These are phyloP conservation scores for Conticribra guillardii DNA, from an alignment of 108 stramenopile species.

Conservation along the genomic window DNA sequence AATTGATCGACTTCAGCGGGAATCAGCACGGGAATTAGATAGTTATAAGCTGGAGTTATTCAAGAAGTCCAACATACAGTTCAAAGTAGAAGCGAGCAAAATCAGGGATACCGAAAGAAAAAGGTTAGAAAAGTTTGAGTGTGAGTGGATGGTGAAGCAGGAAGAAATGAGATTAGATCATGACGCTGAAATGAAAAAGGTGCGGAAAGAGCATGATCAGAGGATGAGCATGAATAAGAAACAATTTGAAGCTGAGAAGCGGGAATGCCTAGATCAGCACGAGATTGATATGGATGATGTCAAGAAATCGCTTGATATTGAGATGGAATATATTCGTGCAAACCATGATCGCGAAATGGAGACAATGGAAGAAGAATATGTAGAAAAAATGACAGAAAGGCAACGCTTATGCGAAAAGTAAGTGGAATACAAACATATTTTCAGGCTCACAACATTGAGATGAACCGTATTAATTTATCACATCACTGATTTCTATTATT, in stretches of 20 bases:
- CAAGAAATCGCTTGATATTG: not conserved
- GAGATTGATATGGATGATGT: constrained; percentile 10
- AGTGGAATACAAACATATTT: constrained; percentile 9
- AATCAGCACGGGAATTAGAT: constrained; percentile 26
- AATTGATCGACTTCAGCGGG: constrained; percentile 21
- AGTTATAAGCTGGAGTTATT: constrained; percentile 40
- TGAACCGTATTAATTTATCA: not conserved
- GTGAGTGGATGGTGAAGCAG: constrained; percentile 31
- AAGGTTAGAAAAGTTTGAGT: constrained; percentile 24
- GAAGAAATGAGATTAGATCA: constrained; percentile 16
- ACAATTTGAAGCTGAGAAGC: constrained; percentile 16
- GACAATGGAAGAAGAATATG: constrained; percentile 23
- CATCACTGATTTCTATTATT: not conserved
- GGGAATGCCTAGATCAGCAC: constrained; percentile 16
- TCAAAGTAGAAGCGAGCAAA: constrained; percentile 18
- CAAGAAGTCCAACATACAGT: constrained; percentile 15
- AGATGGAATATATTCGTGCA: constrained; percentile 10
- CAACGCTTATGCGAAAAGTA: constrained; percentile 5
- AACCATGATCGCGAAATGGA: constrained; percentile 17
- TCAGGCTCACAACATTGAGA: not conserved
- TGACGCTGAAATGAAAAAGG: constrained; percentile 19
- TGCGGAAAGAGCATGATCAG: constrained; percentile 20
- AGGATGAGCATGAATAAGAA: constrained; percentile 16
- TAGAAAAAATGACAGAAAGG: constrained; percentile 14
- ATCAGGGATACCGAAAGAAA: constrained; percentile 27